phyloP scores from a whole-genome alignment of 2,329 filamentous ascomycete genomes.

The Colletotrichum tropicicola region DNA sequence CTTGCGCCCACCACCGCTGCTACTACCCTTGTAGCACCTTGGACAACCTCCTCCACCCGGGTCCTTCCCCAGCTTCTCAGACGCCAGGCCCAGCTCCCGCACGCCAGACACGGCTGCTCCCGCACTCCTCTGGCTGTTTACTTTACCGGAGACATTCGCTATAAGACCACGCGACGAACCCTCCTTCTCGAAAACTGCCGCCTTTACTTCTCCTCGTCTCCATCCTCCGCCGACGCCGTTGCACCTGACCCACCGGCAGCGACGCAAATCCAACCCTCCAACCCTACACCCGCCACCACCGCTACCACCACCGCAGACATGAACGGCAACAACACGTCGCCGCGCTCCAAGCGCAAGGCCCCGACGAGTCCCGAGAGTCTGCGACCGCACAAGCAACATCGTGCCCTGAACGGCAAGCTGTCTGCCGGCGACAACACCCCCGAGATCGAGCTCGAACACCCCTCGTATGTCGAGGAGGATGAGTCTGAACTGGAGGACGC shows the following conservation, averaged over 20 bases:
- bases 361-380: conserved; percentile 49
- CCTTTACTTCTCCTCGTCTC: not conserved
- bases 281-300: conserved; percentile 2
- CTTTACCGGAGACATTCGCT: not conserved
- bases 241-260: not conserved
- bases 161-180: conserved; percentile 22
- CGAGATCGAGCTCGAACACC: conserved; percentile 41
- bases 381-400: conserved; percentile 52
- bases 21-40: conserved; percentile 14
- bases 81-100: conserved; percentile 9
- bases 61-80: conserved; percentile 8
- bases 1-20: conserved; percentile 23
- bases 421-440: conserved; percentile 60
- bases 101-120: conserved; percentile 25
- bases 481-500: conserved; percentile 53
- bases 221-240: not conserved
- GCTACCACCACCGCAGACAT: conserved; percentile 41
- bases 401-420: conserved; percentile 57
- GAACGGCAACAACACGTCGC: conserved; percentile 51
- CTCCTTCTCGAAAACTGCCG: not conserved
- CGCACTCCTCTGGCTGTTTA: not conserved
- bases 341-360: conserved; percentile 63
- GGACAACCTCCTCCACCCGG: conserved; percentile 1
- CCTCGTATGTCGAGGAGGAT: conserved; percentile 44
- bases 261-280: conserved; percentile 2